Base-by-base conservation (phyloP, 164 flowering plant species). In the Stephania cephalantha region DNA sequence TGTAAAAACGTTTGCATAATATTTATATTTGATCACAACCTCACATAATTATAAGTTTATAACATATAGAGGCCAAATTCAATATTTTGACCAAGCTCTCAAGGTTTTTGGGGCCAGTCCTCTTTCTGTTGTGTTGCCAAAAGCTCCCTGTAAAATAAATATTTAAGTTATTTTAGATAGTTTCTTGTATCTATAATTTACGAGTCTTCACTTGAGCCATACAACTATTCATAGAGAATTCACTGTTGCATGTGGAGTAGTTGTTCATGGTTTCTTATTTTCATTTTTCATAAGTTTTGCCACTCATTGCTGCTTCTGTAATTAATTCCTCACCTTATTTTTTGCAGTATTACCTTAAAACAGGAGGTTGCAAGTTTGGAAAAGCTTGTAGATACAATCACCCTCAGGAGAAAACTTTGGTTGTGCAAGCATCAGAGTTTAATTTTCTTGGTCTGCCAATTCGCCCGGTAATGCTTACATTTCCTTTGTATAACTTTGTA, bases 371-470 rank as follows among this genome's bases (percentile, higher is more conserved):
- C 76, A 93, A 88, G 82, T 91, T 68, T 82, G 97, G 96, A 71
- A 87, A 86, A 71, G 85, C 88, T 76, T 95, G 98, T 79, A 90
- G 87, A 84, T 91, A 74, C 79, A 83, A 77, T 75, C 98, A 93
- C 80, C 78, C 85, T 17, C 84, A 80, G 77, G 87, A 78, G 45
- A 90, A 83, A 76, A 45, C 78, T 79, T 72, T 77, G 8, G 75
- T 75, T 53, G 80, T 72, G 67, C 86, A 85, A 44, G 73, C 78
- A 46, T n/a, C 71, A 55, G 91, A 91, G 79, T 80, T 86, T 35
- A 93, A 95, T 87, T 93, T 90, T 82, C 71, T 93, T 77, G 96
- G 96, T 31, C 82, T 95, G 72, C 99, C 99, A 71, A 90, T 91
- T 63, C 89, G 99, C 48, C 87, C 71, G 86, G 99, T 95, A 94